phyloP scores from a whole-genome alignment of 176 grass and related monocot species.

The Musa itinerans region DNA sequence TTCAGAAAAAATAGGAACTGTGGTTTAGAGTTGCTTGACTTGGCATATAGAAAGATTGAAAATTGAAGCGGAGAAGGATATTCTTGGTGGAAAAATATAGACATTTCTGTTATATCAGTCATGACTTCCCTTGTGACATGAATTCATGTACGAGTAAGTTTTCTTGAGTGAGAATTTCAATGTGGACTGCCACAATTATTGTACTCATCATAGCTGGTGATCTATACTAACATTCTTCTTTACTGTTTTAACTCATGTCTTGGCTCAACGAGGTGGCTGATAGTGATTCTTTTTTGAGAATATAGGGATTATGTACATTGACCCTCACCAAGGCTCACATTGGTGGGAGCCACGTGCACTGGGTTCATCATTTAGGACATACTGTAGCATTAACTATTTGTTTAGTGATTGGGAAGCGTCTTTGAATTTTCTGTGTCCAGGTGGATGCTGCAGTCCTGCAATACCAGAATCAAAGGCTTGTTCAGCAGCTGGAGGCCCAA shows the following conservation, averaged over 20 bases:
- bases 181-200: background rate
- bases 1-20: too few species aligned
- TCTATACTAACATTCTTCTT: background rate
- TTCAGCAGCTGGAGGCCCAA: constrained; percentile 79
- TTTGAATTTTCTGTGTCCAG: constrained; percentile 24
- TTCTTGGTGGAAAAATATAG: too few species aligned
- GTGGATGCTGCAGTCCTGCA: constrained; percentile 78
- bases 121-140: background rate
- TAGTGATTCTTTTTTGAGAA: background rate
- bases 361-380: background rate
- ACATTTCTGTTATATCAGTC: background rate
- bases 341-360: too few species aligned
- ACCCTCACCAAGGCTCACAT: too few species aligned
- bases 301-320: too few species aligned
- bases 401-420: constrained; percentile 1
- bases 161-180: background rate
- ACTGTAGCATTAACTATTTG: background rate
- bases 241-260: background rate
- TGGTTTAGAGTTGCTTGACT: too few species aligned
- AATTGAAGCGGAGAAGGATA: too few species aligned
- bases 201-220: background rate
- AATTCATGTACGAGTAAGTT: background rate
- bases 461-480: constrained; percentile 86
- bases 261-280: background rate
- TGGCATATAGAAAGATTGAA: too few species aligned